Base-by-base conservation (phyloP, 805 yeast species). In the Hermanozyma aechmeae region DNA sequence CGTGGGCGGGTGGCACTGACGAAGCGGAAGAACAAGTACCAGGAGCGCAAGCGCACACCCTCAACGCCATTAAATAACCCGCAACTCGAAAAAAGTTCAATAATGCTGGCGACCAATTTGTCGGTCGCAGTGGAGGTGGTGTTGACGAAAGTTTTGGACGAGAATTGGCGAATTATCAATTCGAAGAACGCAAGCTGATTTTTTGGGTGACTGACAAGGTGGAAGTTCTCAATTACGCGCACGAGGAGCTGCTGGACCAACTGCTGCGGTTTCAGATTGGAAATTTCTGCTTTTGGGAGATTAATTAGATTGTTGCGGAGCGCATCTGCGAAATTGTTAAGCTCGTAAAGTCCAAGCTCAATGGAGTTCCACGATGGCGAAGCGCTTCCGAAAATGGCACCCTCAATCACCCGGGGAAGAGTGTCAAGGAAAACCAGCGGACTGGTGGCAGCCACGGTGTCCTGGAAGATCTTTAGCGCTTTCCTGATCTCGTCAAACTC, bases 11-110 rank as follows among this genome's bases (percentile, higher is more conserved):
- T 78, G 26, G 79, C 61, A 48, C 80, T 84, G 36, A 86, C 68
- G 45, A 87, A 82, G 50, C 94, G 71, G 46, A 78, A 78, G 43
- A 89, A 84, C 38, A 87, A 61, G 51, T 84, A 89, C 96, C 97
- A 92, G 24, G 93, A 70, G 51, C 96, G 76, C 32, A 74, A 65
- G 44, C 86, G 76, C 4, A 87, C 96, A 37, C 75, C 79, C 33
- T 71, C 79, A 40, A 70, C 65, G 4, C 67, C 62, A 55, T 79
- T 84, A 52, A 84, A 86, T 37, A 89, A 71, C 11, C 96, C 97
- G 42, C 78, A 68, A 20, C 76, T 76, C 12, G 92, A 75, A 49
- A 92, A 89, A 14, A 82, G 69, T 42, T 82, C 81, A 33, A 89
- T 61, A 13, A 85, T 73, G 34, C 77, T 70, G 35, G 69, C 51